Percentiles rank a stretch among this genome's conserved stretches.
These are phyloP conservation scores for Calocera cornea DNA, from an alignment of 768 basidiomycete genomes.

Conservation along the genomic window DNA sequence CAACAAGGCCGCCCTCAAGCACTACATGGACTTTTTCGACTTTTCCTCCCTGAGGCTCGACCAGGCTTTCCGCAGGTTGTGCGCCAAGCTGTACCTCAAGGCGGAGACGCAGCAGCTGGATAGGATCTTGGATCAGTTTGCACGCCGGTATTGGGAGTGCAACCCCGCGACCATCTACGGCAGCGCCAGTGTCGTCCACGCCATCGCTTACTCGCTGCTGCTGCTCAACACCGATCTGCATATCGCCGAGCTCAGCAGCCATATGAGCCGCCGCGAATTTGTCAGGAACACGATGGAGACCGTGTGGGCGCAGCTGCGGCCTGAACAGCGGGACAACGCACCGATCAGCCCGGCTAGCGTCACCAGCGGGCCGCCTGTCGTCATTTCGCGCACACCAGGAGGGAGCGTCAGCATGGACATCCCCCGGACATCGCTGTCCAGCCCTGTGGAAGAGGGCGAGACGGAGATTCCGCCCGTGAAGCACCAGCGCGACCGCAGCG, in stretches of 20 bases:
- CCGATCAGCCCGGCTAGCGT: conserved; percentile 17
- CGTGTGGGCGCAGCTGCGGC: conserved; percentile 62
- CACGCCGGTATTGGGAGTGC: conserved; percentile 79
- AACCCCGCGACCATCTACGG: conserved; percentile 73
- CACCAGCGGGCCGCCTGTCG: conserved; percentile 36
- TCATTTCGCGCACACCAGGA: conserved; percentile 49
- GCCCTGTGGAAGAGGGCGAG: conserved; percentile 6
- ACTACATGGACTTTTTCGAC: conserved; percentile 84
- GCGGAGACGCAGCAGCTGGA: conserved; percentile 98
- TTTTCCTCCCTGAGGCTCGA: conserved; percentile 73
- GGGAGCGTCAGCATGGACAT: conserved; percentile 28
- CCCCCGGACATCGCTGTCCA: neutral
- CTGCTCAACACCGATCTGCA: conserved; percentile 96
- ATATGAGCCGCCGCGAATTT: conserved; percentile 89
- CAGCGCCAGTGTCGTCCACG: conserved; percentile 89
- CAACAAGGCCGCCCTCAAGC: conserved; percentile 57
- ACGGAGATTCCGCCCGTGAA: neutral
- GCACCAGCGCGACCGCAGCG: conserved; percentile 47
- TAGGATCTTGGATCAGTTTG: conserved; percentile 86
- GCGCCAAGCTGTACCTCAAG: conserved; percentile 83
- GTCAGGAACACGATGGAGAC: conserved; percentile 81
- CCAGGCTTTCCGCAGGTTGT: conserved; percentile 80
- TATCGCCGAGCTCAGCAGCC: conserved; percentile 72
- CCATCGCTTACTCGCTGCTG: conserved; percentile 81
- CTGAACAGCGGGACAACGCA: neutral